Evolutionary conservation across 2,329 filamentous ascomycete genomes (phyloP).

Genomic region (Aspergillus sp.): DNA sequence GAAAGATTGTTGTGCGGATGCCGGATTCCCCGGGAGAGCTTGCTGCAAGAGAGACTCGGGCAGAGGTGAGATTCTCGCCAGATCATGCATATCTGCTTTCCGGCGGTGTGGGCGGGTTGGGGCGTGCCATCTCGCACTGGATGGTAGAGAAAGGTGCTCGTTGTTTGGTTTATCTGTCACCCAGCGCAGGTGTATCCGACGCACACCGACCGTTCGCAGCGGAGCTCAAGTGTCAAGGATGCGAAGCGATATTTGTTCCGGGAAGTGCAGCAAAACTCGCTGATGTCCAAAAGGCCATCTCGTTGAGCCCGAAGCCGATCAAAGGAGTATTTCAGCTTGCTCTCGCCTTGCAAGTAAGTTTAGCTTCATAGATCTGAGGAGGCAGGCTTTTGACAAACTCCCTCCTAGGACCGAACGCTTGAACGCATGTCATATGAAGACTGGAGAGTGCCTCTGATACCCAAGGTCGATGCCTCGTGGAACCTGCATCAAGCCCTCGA

Average conservation of each 20-base stretch:
- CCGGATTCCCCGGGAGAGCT: conserved; percentile 2
- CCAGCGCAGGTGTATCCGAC: conserved; percentile 1
- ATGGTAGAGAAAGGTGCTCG: conserved; percentile 24
- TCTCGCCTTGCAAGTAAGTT: conserved; percentile 20
- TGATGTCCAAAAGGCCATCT: conserved; percentile 17
- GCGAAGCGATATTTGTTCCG: background rate
- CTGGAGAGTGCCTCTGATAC: conserved; percentile 33
- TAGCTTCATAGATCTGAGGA: background rate
- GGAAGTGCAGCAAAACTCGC: conserved; percentile 14
- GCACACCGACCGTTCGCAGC: conserved; percentile 6
- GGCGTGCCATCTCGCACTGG: conserved; percentile 18
- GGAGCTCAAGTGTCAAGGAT: conserved; percentile 13
- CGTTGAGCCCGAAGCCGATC: background rate
- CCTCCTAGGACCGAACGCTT: background rate
- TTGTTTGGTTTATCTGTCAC: conserved; percentile 19
- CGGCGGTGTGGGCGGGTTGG: conserved; percentile 24
- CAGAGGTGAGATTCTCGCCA: conserved; percentile 27
- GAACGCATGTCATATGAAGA: conserved; percentile 35
- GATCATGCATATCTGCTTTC: conserved; percentile 23
- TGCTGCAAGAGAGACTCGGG: background rate
- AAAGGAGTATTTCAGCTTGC: conserved; percentile 29
- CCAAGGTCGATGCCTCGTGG: conserved; percentile 40
- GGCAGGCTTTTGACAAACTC: background rate
- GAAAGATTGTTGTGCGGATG: conserved; percentile 45
- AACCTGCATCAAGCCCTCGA: conserved; percentile 33